A percentile compares a stretch with the other conserved stretches of the same genome.
phyloP scores from a whole-genome alignment of 2,329 filamentous ascomycete genomes.

The Neoscytalidium dimidiatum region DNA sequence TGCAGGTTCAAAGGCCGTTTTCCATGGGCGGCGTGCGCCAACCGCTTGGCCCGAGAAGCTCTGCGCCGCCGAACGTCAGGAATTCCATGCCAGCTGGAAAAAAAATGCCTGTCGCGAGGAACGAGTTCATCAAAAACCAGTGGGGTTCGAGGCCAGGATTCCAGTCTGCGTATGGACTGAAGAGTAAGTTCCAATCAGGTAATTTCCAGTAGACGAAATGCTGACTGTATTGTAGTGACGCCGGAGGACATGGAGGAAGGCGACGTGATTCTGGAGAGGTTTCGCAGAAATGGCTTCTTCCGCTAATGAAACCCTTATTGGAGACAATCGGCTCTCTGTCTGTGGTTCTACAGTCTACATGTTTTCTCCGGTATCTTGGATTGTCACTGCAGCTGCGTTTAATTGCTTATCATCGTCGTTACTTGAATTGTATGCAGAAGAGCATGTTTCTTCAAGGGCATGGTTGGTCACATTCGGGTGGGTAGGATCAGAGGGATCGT shows the following conservation, averaged over 20 bases:
- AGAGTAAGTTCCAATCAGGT: slow-evolving; percentile 4
- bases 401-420: not conserved
- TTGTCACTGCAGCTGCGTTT: not conserved
- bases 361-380: not conserved
- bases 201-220: no score
- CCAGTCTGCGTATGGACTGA: slow-evolving; percentile 9
- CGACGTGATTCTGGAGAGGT: not conserved
- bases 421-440: not conserved
- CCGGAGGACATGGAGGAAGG: slow-evolving; percentile 11
- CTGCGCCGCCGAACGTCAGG: not conserved
- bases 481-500: not conserved
- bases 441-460: not conserved
- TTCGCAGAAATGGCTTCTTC: not conserved
- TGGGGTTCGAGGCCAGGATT: slow-evolving; percentile 5
- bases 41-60: not conserved
- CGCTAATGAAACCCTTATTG: not conserved
- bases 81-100: not conserved
- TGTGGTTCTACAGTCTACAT: not conserved
- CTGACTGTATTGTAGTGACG: not conserved
- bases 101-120: not conserved
- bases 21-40: not conserved
- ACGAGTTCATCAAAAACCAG: slow-evolving; percentile 7
- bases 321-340: not conserved
- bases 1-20: not conserved
- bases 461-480: not conserved